Conservation (phyloP, 148 eudicot genomes). For the Nepenthes gracilis region DNA sequence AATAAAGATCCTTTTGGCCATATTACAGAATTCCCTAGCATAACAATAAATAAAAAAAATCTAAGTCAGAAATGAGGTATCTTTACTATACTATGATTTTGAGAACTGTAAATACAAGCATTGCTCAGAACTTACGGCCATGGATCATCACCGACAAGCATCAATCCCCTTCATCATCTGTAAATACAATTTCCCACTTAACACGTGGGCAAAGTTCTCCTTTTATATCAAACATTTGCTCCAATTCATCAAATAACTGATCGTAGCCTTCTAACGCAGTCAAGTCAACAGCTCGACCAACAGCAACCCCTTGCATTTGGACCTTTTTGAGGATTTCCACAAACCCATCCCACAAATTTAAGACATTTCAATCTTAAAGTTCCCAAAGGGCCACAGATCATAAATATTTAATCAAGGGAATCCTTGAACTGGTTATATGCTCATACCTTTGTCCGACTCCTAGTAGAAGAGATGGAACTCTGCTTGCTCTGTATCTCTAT, state of each 20-base stretch:
- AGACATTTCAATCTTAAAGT: neutral
- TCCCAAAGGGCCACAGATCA: neutral
- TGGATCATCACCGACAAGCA: slow-evolving; percentile 92
- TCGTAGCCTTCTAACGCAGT: slow-evolving; percentile 45
- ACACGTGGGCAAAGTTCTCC: slow-evolving; percentile 56
- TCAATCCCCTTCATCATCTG: slow-evolving; percentile 92
- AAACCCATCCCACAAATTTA: neutral
- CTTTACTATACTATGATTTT: neutral
- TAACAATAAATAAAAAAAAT: neutral
- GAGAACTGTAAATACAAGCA: neutral
- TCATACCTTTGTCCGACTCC: slow-evolving; percentile 83
- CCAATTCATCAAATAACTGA: slow-evolving; percentile 66
- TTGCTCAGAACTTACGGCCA: slow-evolving; percentile 55
- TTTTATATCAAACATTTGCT: slow-evolving; percentile 66
- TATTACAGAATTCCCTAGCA: slow-evolving; percentile 76
- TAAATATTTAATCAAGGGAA: neutral
- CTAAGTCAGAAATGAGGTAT: neutral
- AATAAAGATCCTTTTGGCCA: slow-evolving; percentile 71
- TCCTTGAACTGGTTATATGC: too few relatives aligned
- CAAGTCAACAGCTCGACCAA: slow-evolving; percentile 96
- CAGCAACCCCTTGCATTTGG: slow-evolving; percentile 93
- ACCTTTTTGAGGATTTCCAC: slow-evolving; percentile 30
- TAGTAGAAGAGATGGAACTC: slow-evolving; percentile 33
- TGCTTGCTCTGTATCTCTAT: slow-evolving; percentile 56
- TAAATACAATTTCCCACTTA: slow-evolving; percentile 82